Percentiles rank a stretch among this genome's conserved stretches.
phyloP scores from a whole-genome alignment of 2,329 filamentous ascomycete genomes.

The Chalaropsis thielavioides region DNA sequence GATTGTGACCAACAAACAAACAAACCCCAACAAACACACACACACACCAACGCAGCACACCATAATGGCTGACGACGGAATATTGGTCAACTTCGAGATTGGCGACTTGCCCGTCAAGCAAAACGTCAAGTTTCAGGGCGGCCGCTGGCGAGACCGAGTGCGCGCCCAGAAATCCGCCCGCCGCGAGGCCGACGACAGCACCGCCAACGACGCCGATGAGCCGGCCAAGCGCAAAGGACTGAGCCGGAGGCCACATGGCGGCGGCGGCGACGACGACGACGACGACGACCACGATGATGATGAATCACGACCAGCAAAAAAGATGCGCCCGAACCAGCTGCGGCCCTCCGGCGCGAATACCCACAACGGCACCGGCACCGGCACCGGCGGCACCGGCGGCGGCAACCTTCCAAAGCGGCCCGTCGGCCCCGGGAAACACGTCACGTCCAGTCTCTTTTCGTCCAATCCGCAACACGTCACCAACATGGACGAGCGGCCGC shows the following conservation, averaged over 20 bases:
- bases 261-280: slow-evolving; percentile 9
- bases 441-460: slow-evolving; percentile 85
- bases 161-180: slow-evolving; percentile 13
- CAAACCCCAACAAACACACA: neutral
- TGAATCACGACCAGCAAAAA: slow-evolving; percentile 22
- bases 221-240: slow-evolving; percentile 23
- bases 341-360: neutral
- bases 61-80: slow-evolving; percentile 80
- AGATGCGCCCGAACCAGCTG: slow-evolving; percentile 22
- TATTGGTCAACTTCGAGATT: slow-evolving; percentile 85
- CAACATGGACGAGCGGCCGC: slow-evolving; percentile 38
- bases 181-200: neutral
- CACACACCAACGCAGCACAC: neutral
- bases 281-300: slow-evolving; percentile 15
- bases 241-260: slow-evolving; percentile 26
- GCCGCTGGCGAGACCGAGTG: slow-evolving; percentile 81
- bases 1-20: neutral
- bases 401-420: neutral
- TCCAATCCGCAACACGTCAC: slow-evolving; percentile 68
- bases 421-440: slow-evolving; percentile 31
- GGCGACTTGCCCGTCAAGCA: slow-evolving; percentile 50
- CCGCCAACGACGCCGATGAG: slow-evolving; percentile 22
- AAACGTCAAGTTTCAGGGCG: slow-evolving; percentile 62
- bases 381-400: too few species aligned
- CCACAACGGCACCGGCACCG: neutral